Evolutionary conservation across 495 filamentous ascomycete genomes (phyloP).

Genomic region (Penicillium canariense): DNA sequence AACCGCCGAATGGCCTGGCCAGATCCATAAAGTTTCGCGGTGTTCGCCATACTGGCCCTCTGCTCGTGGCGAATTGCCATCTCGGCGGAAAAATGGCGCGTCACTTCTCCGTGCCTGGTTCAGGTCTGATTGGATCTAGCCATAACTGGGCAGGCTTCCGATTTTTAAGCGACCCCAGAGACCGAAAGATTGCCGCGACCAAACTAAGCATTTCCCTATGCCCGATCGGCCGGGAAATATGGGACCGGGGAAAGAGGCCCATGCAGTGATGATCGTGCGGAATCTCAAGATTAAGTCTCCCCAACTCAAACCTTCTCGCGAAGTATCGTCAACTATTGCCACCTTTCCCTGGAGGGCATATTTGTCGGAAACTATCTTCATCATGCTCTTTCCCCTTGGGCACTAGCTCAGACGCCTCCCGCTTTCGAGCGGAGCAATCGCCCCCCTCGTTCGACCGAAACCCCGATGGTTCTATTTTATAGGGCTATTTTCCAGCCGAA

Average conservation of each 20-base stretch:
- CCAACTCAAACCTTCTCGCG: background rate
- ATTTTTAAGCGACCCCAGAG: background rate
- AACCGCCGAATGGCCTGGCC: background rate
- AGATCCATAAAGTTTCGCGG: constrained; percentile 4
- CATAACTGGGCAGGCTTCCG: background rate
- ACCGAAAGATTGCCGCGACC: background rate
- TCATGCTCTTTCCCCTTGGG: background rate
- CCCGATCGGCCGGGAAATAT: background rate
- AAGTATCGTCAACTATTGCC: constrained; percentile 2
- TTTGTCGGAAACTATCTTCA: background rate
- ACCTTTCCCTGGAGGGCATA: background rate
- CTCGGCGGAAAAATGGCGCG: background rate
- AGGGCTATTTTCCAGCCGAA: background rate
- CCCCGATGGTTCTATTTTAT: background rate
- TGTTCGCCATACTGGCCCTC: background rate
- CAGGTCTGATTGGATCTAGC: background rate
- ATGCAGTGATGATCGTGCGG: background rate
- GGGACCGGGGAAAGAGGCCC: background rate
- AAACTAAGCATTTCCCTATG: background rate
- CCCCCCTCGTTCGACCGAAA: constrained; percentile 5
- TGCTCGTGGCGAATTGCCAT: background rate
- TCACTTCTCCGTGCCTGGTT: background rate
- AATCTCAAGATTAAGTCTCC: background rate
- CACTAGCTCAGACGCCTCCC: background rate
- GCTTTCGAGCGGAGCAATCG: constrained; percentile 4